Conservation (phyloP, 2,329 filamentous ascomycete genomes). For the Trichoderma oligosporum region DNA sequence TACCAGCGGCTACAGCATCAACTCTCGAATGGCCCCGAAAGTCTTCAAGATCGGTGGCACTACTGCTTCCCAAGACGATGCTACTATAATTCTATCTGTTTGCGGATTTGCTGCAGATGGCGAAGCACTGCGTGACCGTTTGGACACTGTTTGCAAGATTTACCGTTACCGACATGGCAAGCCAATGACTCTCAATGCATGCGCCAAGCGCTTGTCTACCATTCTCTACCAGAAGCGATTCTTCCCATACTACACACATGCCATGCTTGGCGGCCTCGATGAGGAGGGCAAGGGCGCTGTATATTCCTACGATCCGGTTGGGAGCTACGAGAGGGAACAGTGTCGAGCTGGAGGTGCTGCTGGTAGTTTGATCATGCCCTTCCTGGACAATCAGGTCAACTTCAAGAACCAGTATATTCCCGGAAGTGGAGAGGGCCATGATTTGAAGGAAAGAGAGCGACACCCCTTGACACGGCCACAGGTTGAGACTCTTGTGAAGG, state of each 20-base stretch:
- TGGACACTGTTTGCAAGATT: constrained; percentile 96
- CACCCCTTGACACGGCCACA: constrained; percentile 67
- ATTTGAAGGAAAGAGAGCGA: constrained; percentile 66
- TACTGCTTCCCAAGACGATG: constrained; percentile 77
- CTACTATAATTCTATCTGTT: constrained; percentile 84
- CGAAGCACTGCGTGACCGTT: constrained; percentile 84
- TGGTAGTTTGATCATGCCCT: constrained; percentile 95
- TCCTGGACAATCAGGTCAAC: constrained; percentile 99
- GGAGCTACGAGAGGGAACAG: constrained; percentile 95
- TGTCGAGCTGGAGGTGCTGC: constrained; percentile 91
- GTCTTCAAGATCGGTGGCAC: constrained; percentile 96
- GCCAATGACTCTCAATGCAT: constrained; percentile 89
- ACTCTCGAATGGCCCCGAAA: constrained; percentile 91
- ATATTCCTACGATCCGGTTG: constrained; percentile 97
- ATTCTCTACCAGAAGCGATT: constrained; percentile 97
- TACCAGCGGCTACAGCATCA: constrained; percentile 97
- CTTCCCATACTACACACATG: constrained; percentile 97
- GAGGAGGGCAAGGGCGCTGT: constrained; percentile 91
- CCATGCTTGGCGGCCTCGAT: constrained; percentile 89
- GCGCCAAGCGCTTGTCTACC: constrained; percentile 89
- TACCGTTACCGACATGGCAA: constrained; percentile 98
- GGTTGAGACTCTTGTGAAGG: constrained; percentile 85
- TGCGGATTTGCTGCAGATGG: constrained; percentile 96
- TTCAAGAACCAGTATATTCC: constrained; percentile 98
- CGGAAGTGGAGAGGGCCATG: constrained; percentile 78